phyloP scores from a whole-genome alignment of 23 red algal species.

The Pyropia yezoensis region DNA sequence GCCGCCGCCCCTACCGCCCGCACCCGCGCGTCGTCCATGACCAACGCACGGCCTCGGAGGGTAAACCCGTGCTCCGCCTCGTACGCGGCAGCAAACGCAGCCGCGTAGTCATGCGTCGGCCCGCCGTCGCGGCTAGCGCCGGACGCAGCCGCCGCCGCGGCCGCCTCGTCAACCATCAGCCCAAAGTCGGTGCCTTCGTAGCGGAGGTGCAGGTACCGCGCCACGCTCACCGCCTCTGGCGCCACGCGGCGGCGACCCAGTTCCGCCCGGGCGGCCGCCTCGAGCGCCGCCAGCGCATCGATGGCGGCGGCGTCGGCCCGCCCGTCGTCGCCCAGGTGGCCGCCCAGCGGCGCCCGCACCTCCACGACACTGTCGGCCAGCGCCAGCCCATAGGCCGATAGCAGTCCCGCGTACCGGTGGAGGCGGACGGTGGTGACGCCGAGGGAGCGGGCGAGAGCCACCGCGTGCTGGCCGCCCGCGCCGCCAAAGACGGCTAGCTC shows the following conservation, averaged over 20 bases:
- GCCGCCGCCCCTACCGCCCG: constrained; percentile 24
- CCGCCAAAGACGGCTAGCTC: constrained; percentile 91
- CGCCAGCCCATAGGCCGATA: constrained; percentile 96
- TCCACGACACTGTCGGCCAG: constrained; percentile 89
- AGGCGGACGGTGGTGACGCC: constrained; percentile 78
- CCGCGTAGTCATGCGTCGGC: constrained; percentile 10
- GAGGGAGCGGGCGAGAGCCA: constrained; percentile 67
- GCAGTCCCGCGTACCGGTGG: constrained; percentile 85
- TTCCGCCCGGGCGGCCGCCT: not conserved
- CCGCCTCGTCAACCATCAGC: constrained; percentile 68
- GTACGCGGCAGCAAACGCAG: constrained; percentile 54
- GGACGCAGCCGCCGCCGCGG: not conserved
- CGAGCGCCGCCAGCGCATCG: too few relatives aligned
- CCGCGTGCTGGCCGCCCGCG: constrained; percentile 97
- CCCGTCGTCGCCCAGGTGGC: not conserved
- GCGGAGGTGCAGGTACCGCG: constrained; percentile 78
- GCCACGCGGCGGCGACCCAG: constrained; percentile 9
- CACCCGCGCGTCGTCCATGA: constrained; percentile 84
- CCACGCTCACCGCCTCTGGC: constrained; percentile 15
- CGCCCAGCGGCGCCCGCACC: constrained; percentile 55
- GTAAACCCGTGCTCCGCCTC: constrained; percentile 79
- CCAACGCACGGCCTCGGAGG: constrained; percentile 42
- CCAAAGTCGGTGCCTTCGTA: constrained; percentile 93
- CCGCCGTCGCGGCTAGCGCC: not conserved
- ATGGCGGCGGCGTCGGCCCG: too few relatives aligned